Evolutionary conservation across 2,329 filamentous ascomycete species (phyloP).

Genomic region (Curvularia eragrostidis): DNA sequence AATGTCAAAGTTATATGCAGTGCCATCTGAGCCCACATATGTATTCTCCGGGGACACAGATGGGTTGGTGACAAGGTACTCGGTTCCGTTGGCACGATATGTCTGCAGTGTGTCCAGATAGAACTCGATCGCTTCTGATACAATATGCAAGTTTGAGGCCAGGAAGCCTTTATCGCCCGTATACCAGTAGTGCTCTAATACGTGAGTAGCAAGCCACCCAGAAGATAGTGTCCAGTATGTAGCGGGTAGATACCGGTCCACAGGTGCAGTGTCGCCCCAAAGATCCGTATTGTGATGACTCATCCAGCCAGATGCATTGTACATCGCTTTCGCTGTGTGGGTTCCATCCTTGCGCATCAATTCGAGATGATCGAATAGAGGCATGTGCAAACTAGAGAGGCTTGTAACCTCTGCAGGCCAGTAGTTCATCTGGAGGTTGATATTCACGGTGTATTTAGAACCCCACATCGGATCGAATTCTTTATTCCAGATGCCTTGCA

Average conservation of each 20-base stretch:
- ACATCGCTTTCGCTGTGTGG: conserved; percentile 26
- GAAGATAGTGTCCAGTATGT: conserved; percentile 39
- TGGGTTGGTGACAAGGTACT: conserved; percentile 44
- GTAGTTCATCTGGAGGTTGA: conserved; percentile 63
- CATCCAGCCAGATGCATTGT: conserved; percentile 34
- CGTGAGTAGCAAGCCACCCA: conserved; percentile 36
- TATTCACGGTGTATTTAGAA: conserved; percentile 60
- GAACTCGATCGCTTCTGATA: conserved; percentile 7
- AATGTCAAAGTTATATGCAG: conserved; percentile 16
- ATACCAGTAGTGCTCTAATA: conserved; percentile 34
- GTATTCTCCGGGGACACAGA: conserved; percentile 52
- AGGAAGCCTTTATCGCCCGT: conserved; percentile 28
- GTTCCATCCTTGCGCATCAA: conserved; percentile 44
- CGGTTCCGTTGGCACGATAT: conserved; percentile 6
- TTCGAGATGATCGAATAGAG: conserved; percentile 53
- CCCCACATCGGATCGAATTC: conserved; percentile 56
- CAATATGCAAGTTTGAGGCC: conserved; percentile 9
- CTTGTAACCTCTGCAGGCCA: conserved; percentile 48
- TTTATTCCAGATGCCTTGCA: conserved; percentile 56
- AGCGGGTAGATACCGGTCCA: conserved; percentile 33
- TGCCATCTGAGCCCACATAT: conserved; percentile 39
- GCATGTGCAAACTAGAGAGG: conserved; percentile 49
- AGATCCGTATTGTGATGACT: conserved; percentile 39
- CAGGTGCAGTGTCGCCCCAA: conserved; percentile 34
- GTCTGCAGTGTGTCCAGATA: conserved; percentile 9